Percentiles rank a stretch among this genome's conserved stretches.
phyloP scores from a whole-genome alignment of 495 filamentous ascomycete genomes.

The Neurospora sp. region DNA sequence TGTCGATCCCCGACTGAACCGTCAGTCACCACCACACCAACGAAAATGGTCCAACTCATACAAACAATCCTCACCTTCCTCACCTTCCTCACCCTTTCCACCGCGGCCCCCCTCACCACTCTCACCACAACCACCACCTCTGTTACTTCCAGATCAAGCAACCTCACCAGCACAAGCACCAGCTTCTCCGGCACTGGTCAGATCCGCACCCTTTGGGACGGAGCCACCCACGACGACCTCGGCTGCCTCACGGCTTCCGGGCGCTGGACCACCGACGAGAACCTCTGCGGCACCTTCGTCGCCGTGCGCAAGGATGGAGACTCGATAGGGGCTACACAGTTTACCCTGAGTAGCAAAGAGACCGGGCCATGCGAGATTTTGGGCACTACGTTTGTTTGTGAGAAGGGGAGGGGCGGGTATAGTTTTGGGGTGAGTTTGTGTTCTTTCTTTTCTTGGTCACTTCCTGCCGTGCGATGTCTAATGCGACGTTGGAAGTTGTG shows the following conservation, averaged over 20 bases:
- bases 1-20: too few species aligned
- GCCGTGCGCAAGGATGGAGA: not conserved
- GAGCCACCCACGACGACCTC: constrained; percentile 13
- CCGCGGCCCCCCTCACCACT: not conserved
- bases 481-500: not conserved
- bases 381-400: constrained; percentile 9
- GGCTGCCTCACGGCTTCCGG: constrained; percentile 16
- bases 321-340: not conserved
- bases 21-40: too few species aligned
- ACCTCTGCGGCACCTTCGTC: constrained; percentile 10
- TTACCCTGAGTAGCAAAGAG: not conserved
- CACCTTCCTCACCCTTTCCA: not conserved
- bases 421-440: constrained; percentile 13
- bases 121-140: not conserved
- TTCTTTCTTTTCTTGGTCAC: not conserved
- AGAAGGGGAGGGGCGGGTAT: not conserved
- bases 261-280: constrained; percentile 13
- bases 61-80: not conserved
- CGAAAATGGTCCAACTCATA: not conserved
- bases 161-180: not conserved
- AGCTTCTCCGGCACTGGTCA: constrained; percentile 14
- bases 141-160: not conserved
- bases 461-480: not conserved
- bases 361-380: constrained; percentile 8
- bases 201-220: constrained; percentile 11